Evolutionary conservation across 441 rosid species (phyloP).

Genomic region (Syzygium syzygioides): DNA sequence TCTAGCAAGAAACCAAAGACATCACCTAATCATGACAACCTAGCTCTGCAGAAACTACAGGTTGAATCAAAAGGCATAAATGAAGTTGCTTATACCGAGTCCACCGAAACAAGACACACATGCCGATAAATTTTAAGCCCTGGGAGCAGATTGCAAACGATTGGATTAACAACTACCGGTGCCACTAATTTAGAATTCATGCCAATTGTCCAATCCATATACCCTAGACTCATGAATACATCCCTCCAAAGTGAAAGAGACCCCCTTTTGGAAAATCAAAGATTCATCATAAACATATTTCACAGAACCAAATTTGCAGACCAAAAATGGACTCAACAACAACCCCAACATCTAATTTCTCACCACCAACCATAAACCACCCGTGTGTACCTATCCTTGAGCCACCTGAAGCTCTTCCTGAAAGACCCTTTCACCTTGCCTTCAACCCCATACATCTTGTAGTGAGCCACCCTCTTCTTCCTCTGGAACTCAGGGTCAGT

Average conservation of each 20-base stretch:
- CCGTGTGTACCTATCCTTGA: slow-evolving; percentile 61
- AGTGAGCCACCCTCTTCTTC: slow-evolving; percentile 87
- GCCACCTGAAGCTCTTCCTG: slow-evolving; percentile 79
- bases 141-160: not conserved
- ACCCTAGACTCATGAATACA: not conserved
- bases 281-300: not conserved
- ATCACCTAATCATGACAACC: not conserved
- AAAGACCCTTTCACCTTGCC: slow-evolving; percentile 78
- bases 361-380: slow-evolving; percentile 83
- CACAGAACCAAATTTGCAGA: not conserved
- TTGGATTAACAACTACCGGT: not conserved
- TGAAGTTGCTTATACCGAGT: not conserved
- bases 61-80: not conserved
- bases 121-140: not conserved
- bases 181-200: not conserved
- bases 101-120: not conserved
- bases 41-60: not conserved
- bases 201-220: not conserved
- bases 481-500: slow-evolving; percentile 73
- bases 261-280: not conserved
- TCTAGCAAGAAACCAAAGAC: not conserved
- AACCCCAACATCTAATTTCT: not conserved
- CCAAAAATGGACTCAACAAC: not conserved
- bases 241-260: not conserved
- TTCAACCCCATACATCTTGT: slow-evolving; percentile 78